Evolutionary conservation across 768 basidiomycete genomes (phyloP), one percentile per base, ranked within the genome.

Genomic region (Fistulinella prunicolor): DNA sequence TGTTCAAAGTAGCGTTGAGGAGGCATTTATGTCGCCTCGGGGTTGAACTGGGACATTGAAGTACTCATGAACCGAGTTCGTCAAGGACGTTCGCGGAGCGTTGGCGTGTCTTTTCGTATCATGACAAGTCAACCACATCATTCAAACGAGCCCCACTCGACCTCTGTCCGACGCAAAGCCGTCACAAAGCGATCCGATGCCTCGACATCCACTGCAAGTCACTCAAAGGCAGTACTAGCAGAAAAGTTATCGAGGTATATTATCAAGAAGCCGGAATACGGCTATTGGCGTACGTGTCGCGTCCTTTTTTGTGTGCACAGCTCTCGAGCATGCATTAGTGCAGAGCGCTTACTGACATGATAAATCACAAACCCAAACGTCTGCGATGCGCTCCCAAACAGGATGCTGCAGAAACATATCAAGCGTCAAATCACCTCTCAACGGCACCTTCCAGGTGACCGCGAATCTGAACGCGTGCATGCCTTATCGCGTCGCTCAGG

Each of bases 201-300:
- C 73, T 99, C 23, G 84, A 92, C 63, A 83, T 78, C 72, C 96
- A 99, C 66, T 95, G 94, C 62, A 86, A 86, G 55, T 74, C 98
- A 39, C 70, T 99, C 42, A 88, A 86, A 53, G 95, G 94, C 0
- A 96, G 89, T 54, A 95, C 95, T 39, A 94, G 87, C 62, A 89
- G 91, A 65, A 95, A 98, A 57, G 94, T 98, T 3, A 70, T 99
- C 28, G 96, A 98, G 62, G 95, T 99, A 3, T 98, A 98, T 67
- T 92, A 97, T 65, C 90, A 94, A 68, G 96, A 99, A 68, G 89
- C 98, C 38, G 95, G 95, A 5, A 85, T 96, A 49, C 83, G 96
- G 30, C 65, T 94, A 9, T 83, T 91, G 56, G 81, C 76, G 92
- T 93, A 47, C 56, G 86, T 76, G 3, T 41, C 12, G 4, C 10